Percentiles rank a stretch among this genome's conserved stretches.
phyloP scores from a whole-genome alignment of 1,284 basidiomycete genomes.

The Trametes hirsuta region DNA sequence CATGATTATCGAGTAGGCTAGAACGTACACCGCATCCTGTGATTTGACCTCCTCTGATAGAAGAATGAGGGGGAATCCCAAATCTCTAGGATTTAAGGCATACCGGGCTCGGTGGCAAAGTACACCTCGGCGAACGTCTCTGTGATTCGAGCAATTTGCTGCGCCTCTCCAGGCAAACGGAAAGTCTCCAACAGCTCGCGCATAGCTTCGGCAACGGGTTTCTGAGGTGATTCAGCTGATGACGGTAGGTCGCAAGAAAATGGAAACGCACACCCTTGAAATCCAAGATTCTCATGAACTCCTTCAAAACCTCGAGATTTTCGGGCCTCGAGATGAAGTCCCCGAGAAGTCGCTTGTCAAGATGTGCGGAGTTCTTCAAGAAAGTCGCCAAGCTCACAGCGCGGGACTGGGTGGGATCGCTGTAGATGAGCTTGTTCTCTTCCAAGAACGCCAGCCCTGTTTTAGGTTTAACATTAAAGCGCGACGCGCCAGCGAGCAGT shows the following conservation, averaged over 20 bases:
- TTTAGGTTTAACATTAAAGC: constrained; percentile 97
- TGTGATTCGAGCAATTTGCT: constrained; percentile 94
- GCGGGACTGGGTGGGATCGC: constrained; percentile 60
- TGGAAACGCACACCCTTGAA: constrained; percentile 73
- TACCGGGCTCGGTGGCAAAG: constrained; percentile 84
- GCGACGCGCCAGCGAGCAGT: constrained; percentile 81
- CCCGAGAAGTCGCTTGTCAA: constrained; percentile 94
- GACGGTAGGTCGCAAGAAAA: not conserved
- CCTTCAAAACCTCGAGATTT: constrained; percentile 83
- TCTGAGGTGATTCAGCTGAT: constrained; percentile 52
- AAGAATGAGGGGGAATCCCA: not conserved
- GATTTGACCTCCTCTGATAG: constrained; percentile 81
- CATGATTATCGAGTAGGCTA: constrained; percentile 97
- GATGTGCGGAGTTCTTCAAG: constrained; percentile 81
- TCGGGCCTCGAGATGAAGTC: constrained; percentile 94
- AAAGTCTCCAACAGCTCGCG: constrained; percentile 94
- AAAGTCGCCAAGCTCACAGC: constrained; percentile 78
- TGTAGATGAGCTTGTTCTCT: constrained; percentile 84
- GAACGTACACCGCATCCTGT: constrained; percentile 93
- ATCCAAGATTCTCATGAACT: constrained; percentile 90
- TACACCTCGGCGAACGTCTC: constrained; percentile 94
- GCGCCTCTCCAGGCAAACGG: constrained; percentile 93
- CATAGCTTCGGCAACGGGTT: constrained; percentile 94
- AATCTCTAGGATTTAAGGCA: constrained; percentile 15
- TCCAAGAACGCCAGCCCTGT: constrained; percentile 89